Base-by-base conservation (phyloP, 306 rosid species). In the Adenanthera pavonina region DNA sequence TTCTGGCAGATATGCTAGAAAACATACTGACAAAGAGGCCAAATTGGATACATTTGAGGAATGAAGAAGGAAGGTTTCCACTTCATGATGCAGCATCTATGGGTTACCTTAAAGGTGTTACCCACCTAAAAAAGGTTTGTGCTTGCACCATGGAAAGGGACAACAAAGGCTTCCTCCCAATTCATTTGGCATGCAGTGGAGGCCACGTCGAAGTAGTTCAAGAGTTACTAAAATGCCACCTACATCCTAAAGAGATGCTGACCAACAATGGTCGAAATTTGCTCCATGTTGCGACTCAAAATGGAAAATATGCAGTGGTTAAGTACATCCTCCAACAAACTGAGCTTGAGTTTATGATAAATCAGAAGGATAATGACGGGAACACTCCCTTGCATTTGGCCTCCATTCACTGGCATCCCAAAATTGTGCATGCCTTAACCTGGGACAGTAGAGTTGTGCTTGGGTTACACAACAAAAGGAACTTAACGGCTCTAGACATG, bases 321-420 rank as follows among this genome's bases (percentile, higher is more conserved):
- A 25, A 1, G 67, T 25, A 78, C 74, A 53, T 74, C n/a, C 77
- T 81, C 0, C 1, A 67, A 57, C 11, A 4, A 13, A 11, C 14
- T 40, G 7, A 38, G 30, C 60, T 25, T 57, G 1, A 14, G 16
- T 10, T 14, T 36, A 30, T 79, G 78, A 65, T 82, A 56, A 84
- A 87, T 67, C 78, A 76, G 35, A 76, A 67, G 40, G 84, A 87
- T 47, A 6, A 0, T 0, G 0, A 40, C 0, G 83, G 86, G 53
- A 57, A 84, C 7, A 81, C 84, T 6, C 86, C 90, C 25, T 81
- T 81, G 67, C 88, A 82, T 79, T 43, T 81, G 78, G 86, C 86
- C 19, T 36, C 82, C 8, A 10, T 0, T 7, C 10, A 0, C 1
- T 60, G 74, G 19, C 74, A 60, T 48, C 74, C 78, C 44, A 79